Base-by-base conservation (phyloP, 192 early-diverging fungal genomes). In the Backusella liffmaniae region DNA sequence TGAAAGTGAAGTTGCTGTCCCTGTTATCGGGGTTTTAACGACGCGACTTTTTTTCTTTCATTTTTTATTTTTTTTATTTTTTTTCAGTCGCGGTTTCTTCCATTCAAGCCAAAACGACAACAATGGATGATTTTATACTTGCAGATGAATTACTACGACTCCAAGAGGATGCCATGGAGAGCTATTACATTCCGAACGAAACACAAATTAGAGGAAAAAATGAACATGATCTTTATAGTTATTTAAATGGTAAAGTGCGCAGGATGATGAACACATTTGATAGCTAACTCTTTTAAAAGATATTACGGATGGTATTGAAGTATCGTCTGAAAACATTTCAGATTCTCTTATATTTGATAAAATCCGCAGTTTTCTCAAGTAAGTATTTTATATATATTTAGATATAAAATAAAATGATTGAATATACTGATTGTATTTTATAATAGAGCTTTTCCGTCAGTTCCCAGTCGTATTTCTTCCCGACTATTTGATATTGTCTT, bases 331-430 rank as follows among this genome's bases (percentile, higher is more conserved):
- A 30, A 82, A 81, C 51, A 86, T 88, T 51, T 76, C 77, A 12
- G 85, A 88, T 59, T 30, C 65, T 15, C 53, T 74, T 4, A 73
- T 85, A 5, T 94, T 90, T 82, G 93, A 91, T 75, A 78, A 84
- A 49, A 78, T 91, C 26, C 76, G 86, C n/a, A 93, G 91, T 74
- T 92, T 92, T 70, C 81, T 95, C 73, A 92, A 91, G 92, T 94
- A 90, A 82, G 66, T 18, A 4, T 49, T 59, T 12, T 67, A 12
- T 18, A 30, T 66, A 13, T 6, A 29, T 34, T 53, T 2, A 67
- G 18, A 30, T 4, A 13, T 3, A 34, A 34, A n/a, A 56, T 21
- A 51, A 42, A 49, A 39, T 29, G 73, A n/a, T 49, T 66, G 5
- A n/a, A 39, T 39, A 39, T 12, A 8, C 10, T 39, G 37, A 39